Percentiles rank a stretch among this genome's conserved stretches.
Conservation (phyloP, 139 green algal genomes). For the Volvox africanus region DNA sequence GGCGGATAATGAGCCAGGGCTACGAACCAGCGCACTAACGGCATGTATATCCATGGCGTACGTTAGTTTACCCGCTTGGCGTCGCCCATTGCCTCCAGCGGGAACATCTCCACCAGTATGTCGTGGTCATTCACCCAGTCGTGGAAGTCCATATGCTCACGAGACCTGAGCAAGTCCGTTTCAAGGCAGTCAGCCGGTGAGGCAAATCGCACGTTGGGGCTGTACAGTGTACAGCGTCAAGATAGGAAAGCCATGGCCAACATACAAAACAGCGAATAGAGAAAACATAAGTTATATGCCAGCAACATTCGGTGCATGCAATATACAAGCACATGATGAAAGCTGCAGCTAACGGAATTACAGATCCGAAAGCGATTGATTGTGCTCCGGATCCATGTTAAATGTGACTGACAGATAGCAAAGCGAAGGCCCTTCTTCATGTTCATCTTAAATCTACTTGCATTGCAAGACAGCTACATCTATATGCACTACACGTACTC, state of each 20-base stretch:
- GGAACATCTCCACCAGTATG: neutral
- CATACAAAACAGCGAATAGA: neutral
- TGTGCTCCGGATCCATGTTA: too few relatives aligned
- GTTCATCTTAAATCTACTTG: neutral
- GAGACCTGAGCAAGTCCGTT: neutral
- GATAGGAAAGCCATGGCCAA: neutral
- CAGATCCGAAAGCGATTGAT: too few relatives aligned
- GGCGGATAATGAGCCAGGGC: too few relatives aligned
- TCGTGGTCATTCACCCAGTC: conserved; percentile 14
- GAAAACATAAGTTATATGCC: neutral
- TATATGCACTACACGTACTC: neutral
- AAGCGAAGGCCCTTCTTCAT: neutral
- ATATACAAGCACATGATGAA: neutral
- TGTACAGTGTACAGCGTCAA: neutral
- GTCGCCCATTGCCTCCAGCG: neutral
- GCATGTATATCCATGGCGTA: neutral
- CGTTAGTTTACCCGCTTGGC: neutral
- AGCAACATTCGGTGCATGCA: neutral
- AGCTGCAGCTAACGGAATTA: neutral
- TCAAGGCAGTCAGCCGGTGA: neutral
- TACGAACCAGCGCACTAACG: neutral
- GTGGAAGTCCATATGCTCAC: neutral
- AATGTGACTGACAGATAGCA: neutral
- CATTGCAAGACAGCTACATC: too few relatives aligned
- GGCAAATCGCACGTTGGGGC: neutral